Evolutionary conservation across 2,329 filamentous ascomycete genomes (phyloP), one percentile per base, ranked within the genome.

Genomic region (Geosmithia putterillii): DNA sequence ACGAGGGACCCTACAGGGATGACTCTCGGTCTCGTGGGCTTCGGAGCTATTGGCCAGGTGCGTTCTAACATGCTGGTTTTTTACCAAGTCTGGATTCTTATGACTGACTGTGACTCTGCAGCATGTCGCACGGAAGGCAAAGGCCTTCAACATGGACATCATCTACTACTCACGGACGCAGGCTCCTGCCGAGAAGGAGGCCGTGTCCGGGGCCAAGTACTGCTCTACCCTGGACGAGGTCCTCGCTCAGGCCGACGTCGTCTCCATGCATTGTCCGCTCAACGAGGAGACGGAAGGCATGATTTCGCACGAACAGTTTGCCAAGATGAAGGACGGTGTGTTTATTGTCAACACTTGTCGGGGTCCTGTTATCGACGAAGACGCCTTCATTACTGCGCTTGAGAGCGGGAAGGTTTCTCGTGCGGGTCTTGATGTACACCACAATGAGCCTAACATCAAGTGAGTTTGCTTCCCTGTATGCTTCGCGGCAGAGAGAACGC

Each of bases 341-440:
- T 54, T 68, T 0, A 54, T 77, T 2, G 60, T 76, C 2, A 76
- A 76, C 47, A 73, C 71, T 4, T 69, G 73, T 0, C 56, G 73
- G 2, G 74, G 72, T 0, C 65, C 65, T 40, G 52, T 76, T 1
- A 59, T 76, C 1, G 68, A 76, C 44, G 71, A 77, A 47, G 62
- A 63, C 1, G 71, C 67, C 4, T 50, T 77, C 21, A 56, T 71
- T 1, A 51, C 52, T 5, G 72, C 69, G 1, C 48, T 76, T 35
- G 63, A 71, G 43, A 60, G 54, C 5, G 70, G 70, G 0, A 62
- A 62, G 6, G 37, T 76, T 2, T 55, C 55, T 0, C 64, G 66
- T 2, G 73, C 68, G 0, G 73, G 68, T 0, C 50, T 76, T 9
- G 74, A 76, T 50, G 74, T 77, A 15, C 70, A 75, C 54, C 67